These are phyloP conservation scores for Geranium incanum DNA, from an alignment of 441 rosid genomes.

Conservation along the genomic window DNA sequence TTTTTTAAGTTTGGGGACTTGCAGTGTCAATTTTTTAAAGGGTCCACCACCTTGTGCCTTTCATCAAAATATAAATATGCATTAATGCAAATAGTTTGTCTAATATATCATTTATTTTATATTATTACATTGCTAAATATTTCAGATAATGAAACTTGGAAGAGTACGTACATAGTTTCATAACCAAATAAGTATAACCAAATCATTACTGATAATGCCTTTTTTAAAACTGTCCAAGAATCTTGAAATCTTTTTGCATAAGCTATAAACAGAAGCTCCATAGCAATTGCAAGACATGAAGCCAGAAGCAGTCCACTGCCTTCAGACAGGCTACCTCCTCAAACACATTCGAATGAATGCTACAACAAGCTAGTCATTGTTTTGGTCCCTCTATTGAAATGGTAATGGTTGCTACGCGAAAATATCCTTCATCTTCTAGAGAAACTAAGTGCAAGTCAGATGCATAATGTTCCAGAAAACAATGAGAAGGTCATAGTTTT, in stretches of 20 bases:
- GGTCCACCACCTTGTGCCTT: too few relatives aligned
- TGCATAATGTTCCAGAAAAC: too few relatives aligned
- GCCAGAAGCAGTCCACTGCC: too few relatives aligned
- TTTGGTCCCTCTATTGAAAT: neutral
- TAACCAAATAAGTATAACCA: neutral
- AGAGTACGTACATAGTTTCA: neutral
- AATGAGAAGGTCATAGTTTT: neutral
- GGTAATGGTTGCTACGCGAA: neutral
- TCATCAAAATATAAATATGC: neutral
- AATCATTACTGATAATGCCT: neutral
- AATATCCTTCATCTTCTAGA: conserved; percentile 9
- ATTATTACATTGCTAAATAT: neutral
- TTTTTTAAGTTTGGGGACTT: too few relatives aligned
- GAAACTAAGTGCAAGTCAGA: conserved; percentile 10
- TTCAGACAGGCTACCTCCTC: neutral
- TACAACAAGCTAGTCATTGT: neutral
- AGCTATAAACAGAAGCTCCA: neutral
- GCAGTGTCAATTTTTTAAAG: too few relatives aligned
- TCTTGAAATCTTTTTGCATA: neutral
- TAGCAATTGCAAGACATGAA: neutral
- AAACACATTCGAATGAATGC: too few relatives aligned
- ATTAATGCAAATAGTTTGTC: neutral
- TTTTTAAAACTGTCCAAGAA: neutral
- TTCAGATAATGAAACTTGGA: neutral
- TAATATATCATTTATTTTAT: neutral